phyloP scores from a whole-genome alignment of 768 basidiomycete genomes.

The Pisolithus sp. region DNA sequence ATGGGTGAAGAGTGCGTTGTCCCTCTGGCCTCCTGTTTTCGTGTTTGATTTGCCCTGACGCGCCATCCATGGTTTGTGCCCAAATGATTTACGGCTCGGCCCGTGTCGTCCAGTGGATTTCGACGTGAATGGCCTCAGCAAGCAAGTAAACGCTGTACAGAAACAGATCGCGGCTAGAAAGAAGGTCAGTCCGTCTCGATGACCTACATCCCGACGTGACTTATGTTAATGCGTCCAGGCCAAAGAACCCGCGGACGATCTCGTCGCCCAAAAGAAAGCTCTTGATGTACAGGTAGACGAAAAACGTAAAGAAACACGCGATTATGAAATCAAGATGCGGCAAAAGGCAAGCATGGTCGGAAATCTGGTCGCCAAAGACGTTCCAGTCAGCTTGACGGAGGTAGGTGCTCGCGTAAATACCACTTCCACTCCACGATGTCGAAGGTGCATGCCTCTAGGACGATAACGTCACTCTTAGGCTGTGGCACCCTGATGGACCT shows the following conservation, averaged over 20 bases:
- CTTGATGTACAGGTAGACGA: slow-evolving; percentile 76
- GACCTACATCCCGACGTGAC: neutral
- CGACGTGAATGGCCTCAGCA: slow-evolving; percentile 69
- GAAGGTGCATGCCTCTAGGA: slow-evolving; percentile 46
- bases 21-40: neutral
- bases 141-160: slow-evolving; percentile 84
- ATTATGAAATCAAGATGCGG: slow-evolving; percentile 73
- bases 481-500: slow-evolving; percentile 81
- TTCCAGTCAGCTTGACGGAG: slow-evolving; percentile 84
- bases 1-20: slow-evolving; percentile 85
- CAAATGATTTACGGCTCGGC: neutral
- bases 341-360: slow-evolving; percentile 78
- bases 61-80: no score
- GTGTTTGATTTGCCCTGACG: no score
- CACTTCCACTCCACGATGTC: neutral
- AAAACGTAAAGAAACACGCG: slow-evolving; percentile 70
- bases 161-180: slow-evolving; percentile 93
- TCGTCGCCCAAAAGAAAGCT: slow-evolving; percentile 77
- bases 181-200: slow-evolving; percentile 49
- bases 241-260: slow-evolving; percentile 85
- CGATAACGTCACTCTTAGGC: slow-evolving; percentile 76
- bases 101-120: slow-evolving; percentile 62
- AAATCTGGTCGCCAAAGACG: slow-evolving; percentile 85
- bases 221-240: slow-evolving; percentile 43
- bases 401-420: slow-evolving; percentile 35